Percentiles rank a stretch among this genome's conserved stretches.
Conservation (phyloP, 306 rosid genomes). For the Corylus americana region DNA sequence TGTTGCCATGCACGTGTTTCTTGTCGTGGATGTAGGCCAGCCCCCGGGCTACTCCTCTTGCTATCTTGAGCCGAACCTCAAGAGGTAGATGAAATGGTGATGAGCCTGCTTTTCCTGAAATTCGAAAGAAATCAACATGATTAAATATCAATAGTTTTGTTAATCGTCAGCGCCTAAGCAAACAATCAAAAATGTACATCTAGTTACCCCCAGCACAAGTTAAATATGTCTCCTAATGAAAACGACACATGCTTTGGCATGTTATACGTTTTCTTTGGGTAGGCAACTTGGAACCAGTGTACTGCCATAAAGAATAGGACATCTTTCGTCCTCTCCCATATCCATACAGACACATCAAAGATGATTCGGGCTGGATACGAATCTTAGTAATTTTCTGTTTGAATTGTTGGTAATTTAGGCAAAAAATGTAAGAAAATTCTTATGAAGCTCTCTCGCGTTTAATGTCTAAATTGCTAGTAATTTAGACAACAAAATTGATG, state of each 20-base stretch:
- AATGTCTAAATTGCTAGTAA: too few relatives aligned
- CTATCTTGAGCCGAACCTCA: constrained; percentile 65
- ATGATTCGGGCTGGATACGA: too few relatives aligned
- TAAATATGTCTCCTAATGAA: neutral
- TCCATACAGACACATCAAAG: too few relatives aligned
- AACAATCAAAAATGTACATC: neutral
- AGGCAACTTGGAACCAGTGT: neutral
- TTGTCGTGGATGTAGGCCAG: constrained; percentile 79
- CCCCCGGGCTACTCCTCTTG: constrained; percentile 75
- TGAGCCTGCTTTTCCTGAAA: constrained; percentile 59
- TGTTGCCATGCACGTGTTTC: constrained; percentile 80
- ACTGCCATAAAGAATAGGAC: neutral
- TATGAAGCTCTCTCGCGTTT: too few relatives aligned
- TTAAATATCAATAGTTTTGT: neutral
- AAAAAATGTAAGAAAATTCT: too few relatives aligned
- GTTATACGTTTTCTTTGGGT: too few relatives aligned
- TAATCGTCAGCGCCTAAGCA: neutral
- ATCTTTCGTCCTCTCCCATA: neutral
- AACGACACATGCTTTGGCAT: neutral
- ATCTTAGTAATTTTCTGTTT: too few relatives aligned
- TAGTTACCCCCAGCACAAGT: too few relatives aligned
- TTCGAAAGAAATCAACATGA: neutral
- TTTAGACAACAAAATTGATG: too few relatives aligned
- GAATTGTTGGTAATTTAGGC: too few relatives aligned
- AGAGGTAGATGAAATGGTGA: constrained; percentile 59